Evolutionary conservation across 176 grass and related monocot genomes (phyloP).

Genomic region (Canna indica): DNA sequence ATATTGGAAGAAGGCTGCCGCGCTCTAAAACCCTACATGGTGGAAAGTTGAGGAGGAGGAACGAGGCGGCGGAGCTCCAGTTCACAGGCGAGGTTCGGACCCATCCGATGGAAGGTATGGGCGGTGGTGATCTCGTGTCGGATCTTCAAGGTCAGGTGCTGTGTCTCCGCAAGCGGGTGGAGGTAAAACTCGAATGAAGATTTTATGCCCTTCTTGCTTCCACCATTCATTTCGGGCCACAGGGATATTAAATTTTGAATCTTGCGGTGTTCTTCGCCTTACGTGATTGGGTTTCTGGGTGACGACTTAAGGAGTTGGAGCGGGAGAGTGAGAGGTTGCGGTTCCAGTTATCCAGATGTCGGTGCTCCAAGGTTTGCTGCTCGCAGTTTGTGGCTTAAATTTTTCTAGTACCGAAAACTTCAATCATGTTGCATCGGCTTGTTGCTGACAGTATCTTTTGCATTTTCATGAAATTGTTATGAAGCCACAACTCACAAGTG

Average conservation of each 20-base stretch:
- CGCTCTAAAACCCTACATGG: neutral
- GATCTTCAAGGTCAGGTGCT: constrained; percentile 11
- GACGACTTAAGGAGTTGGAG: constrained; percentile 58
- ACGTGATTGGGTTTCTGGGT: neutral
- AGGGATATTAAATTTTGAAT: neutral
- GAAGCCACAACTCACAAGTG: too few species aligned
- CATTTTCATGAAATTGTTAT: too few species aligned
- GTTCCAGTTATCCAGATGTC: constrained; percentile 36
- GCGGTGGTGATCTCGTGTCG: neutral
- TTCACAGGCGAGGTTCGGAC: neutral
- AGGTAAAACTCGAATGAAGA: constrained; percentile 16
- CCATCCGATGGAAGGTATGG: neutral
- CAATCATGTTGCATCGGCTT: neutral
- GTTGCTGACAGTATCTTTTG: neutral
- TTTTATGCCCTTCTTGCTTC: neutral
- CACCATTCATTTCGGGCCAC: neutral
- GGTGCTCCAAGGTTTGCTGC: constrained; percentile 46
- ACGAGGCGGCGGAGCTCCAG: neutral
- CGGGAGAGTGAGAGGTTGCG: constrained; percentile 45
- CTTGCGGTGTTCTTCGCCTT: neutral
- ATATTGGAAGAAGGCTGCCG: too few species aligned
- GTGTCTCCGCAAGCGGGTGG: constrained; percentile 18
- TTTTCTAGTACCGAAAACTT: neutral
- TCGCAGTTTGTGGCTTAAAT: neutral
- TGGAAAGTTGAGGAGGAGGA: neutral